Evolutionary conservation across 768 basidiomycete genomes (phyloP), one percentile per base, ranked within the genome.

Genomic region (Nidula microcarpa): DNA sequence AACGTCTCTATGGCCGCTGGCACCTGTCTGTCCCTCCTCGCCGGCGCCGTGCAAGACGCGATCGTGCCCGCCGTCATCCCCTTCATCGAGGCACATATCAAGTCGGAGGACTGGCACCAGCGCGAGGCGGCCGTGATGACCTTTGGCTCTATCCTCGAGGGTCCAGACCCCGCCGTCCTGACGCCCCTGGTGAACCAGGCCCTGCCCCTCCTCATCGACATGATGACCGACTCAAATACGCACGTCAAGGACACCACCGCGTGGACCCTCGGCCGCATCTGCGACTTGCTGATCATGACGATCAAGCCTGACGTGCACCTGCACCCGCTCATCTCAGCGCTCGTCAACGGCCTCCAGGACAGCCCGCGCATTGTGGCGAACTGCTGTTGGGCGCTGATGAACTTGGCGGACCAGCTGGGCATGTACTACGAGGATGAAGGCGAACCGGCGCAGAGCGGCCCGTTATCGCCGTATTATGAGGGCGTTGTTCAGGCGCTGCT

Each of bases 101-200:
- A 89, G 64, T 76, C 85, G 23, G 79, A 85, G 32, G 92, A 97
- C 65, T 99, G 97, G 97, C 93, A 91, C 64, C 78, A 86, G 52
- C 92, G 97, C 41, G 97, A 99, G 68, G 97, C 97, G 0, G 96
- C 95, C 5, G 86, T 98, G 52, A 99, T 98, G 95, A 86, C 95
- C 16, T 99, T 98, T 62, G 96, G 96, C 43, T 95, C 93, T 0
- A 98, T 99, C 62, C 82, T 98, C 33, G 96, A 98, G 57, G 97
- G 97, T 1, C 97, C 97, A 3, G 94, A 98, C 64, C 89, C 94
- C 9, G 68, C 73, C 34, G 86, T 94, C 30, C 83, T 99, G 49
- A 87, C 85, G 17, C 93, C 94, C 34, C 86, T 99, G 43, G 94
- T 97, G 57, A 83, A 89, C 57, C 94, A 98, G 67, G 97, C 97